Evolutionary conservation across 257 asterid species (phyloP), one percentile per base, ranked within the genome.

Genomic region (Gardenia jasminoides): DNA sequence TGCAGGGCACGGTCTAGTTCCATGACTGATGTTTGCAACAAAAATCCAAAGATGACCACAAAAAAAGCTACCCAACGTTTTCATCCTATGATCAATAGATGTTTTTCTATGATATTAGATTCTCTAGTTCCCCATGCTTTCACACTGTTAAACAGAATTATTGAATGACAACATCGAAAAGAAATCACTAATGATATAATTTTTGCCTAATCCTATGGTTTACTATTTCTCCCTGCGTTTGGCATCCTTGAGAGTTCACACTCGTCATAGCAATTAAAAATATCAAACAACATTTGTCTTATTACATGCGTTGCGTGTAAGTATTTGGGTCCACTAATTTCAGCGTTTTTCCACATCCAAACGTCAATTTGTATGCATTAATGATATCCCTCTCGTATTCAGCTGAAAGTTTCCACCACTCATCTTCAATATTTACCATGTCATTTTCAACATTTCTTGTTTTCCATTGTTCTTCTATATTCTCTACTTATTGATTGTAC

Each of bases 181-280:
- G 6, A n/a, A 68, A 54, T 6, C 13, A 67, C 9, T 17, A 62
- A 46, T 44, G n/a, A 58, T 13, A 36, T 48, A 24, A 15, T 64
- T 26, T 5, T 26, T 47, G 43, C 31, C 66, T 19, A 75, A 54
- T 36, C 17, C 36, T 61, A 15, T 30, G 3, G 24, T 12, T 28
- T 26, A 10, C 39, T 17, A 9, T 62, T 62, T 62, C 68, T 26
- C 30, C 5, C 36, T n/a, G 33, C 17, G 17, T 66, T 67, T 1
- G 85, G 86, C 81, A 85, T 82, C 75, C 59, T 78, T 67, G 84
- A 31, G 84, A 31, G 79, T 88, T 88, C 89, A 84, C 87, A 88
- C 86, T 74, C 64, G 72, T 41, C 33, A 0, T 26, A 19, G 78
- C 71, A 59, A 72, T 76, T 59, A 74, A 77, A 61, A 80, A 43